A percentile compares a stretch with the other conserved stretches of the same genome.
Evolutionary conservation across 441 rosid genomes (phyloP).

Genomic region (Pelargonium exstipulatum): DNA sequence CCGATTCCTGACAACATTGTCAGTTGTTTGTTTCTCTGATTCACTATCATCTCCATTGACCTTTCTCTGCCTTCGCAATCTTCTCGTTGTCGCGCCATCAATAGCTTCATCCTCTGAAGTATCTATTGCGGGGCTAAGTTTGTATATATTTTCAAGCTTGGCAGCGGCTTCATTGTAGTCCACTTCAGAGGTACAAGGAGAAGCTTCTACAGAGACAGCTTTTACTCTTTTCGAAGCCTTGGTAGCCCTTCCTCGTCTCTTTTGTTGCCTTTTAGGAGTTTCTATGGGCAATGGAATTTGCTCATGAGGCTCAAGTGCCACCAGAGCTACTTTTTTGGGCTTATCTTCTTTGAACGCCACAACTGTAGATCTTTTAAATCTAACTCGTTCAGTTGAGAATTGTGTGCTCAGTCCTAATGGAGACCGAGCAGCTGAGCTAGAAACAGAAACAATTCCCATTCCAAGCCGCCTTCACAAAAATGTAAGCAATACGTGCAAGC

Average conservation of each 20-base stretch:
- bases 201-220: slow-evolving; percentile 30
- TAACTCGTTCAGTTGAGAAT: slow-evolving; percentile 34
- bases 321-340: slow-evolving; percentile 35
- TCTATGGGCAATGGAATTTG: slow-evolving; percentile 41
- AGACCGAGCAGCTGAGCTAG: slow-evolving; percentile 71
- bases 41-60: slow-evolving; percentile 28
- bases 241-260: slow-evolving; percentile 37
- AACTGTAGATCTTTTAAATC: slow-evolving; percentile 40
- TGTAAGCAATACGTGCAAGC: neutral
- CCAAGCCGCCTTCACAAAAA: slow-evolving; percentile 24
- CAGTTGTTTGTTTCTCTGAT: slow-evolving; percentile 17
- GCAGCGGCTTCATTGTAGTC: slow-evolving; percentile 88
- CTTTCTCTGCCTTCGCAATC: slow-evolving; percentile 38
- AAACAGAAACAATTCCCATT: slow-evolving; percentile 82
- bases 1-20: slow-evolving; percentile 38
- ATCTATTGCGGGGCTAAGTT: slow-evolving; percentile 53
- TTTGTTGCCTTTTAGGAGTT: slow-evolving; percentile 34
- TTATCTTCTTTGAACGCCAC: slow-evolving; percentile 68
- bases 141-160: slow-evolving; percentile 73
- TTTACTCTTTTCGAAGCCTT: slow-evolving; percentile 26
- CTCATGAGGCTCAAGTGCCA: slow-evolving; percentile 30
- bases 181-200: slow-evolving; percentile 34
- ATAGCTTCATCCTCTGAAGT: slow-evolving; percentile 34
- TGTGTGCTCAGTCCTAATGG: slow-evolving; percentile 49
- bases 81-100: slow-evolving; percentile 20